Evolutionary conservation across 2,329 filamentous ascomycete species (phyloP), one percentile per base, ranked within the genome.

Genomic region (Aureobasidium vineae): DNA sequence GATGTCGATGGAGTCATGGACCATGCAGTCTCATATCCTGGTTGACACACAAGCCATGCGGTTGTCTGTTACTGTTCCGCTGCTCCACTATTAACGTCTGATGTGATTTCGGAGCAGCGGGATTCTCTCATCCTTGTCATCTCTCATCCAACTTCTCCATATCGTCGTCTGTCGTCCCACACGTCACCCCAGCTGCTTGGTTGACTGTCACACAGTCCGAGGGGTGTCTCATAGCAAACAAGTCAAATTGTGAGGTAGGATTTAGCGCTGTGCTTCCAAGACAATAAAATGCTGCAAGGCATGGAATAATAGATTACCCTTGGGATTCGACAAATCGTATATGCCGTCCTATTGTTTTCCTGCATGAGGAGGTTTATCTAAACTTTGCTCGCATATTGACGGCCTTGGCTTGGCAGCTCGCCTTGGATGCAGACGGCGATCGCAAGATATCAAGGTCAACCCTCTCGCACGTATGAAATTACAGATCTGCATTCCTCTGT

Each of bases 361-460:
- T 61, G 57, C 57, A 61, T 61, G n/a, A 26, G 5, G 28, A 19
- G 10, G 28, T 45, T 15, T 52, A 52, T 26, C 28, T 31, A 31
- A 43, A 21, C 11, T 31, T 45, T 59, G 56, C 21, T 61, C 54
- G 54, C 54, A 59, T 59, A 49, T 26, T 28, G 57, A 45, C 57
- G 41, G 57, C 5, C 43, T 61, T 47, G 26, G 57, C 57, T 61
- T 61, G 57, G 57, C 57, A 47, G n/a, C 21, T 11, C 31, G 54
- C 54, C 40, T 59, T 59, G 54, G 43, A 49, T 61, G 57, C 57
- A 61, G 57, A 15, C 23, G 53, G 28, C 53, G 53, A 59, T 59
- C 54, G 54, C 54, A 59, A 45, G 54, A 59, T 31, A 59, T 21
- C 40, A 31, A 45, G 40, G 54, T 45, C 36, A 40, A n/a, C 40